phyloP scores from a whole-genome alignment of 2,329 filamentous ascomycete species.

The Bipolaris oryzae region DNA sequence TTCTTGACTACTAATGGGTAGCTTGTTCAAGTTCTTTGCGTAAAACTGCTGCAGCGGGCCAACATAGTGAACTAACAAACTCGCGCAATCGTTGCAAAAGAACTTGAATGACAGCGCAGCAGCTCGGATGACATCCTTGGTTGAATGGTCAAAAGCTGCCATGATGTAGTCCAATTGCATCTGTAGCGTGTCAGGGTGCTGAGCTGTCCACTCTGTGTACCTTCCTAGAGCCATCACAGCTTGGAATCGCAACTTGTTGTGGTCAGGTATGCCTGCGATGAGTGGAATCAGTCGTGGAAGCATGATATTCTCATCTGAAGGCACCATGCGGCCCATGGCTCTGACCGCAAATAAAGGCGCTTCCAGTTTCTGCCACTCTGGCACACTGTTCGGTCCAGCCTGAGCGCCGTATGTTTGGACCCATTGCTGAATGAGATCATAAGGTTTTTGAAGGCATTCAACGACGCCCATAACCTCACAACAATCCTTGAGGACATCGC shows the following conservation, averaged over 20 bases:
- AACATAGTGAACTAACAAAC: constrained; percentile 82
- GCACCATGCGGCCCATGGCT: constrained; percentile 95
- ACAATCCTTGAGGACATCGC: constrained; percentile 94
- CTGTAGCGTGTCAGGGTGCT: constrained; percentile 90
- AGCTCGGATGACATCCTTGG: constrained; percentile 87
- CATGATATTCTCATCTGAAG: constrained; percentile 83
- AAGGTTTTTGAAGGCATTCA: constrained; percentile 88
- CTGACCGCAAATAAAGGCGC: constrained; percentile 94
- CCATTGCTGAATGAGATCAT: constrained; percentile 85
- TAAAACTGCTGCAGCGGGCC: constrained; percentile 91
- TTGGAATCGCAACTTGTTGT: constrained; percentile 97
- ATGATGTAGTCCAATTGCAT: constrained; percentile 96
- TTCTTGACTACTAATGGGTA: constrained; percentile 87
- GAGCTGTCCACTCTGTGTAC: constrained; percentile 97
- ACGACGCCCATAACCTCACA: constrained; percentile 95
- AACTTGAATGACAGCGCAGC: constrained; percentile 95
- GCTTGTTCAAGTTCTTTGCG: constrained; percentile 81
- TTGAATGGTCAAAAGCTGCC: constrained; percentile 85
- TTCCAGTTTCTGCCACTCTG: constrained; percentile 95
- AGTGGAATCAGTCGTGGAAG: constrained; percentile 91
- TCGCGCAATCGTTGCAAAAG: constrained; percentile 93
- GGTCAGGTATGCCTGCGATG: constrained; percentile 89
- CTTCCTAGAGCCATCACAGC: constrained; percentile 96
- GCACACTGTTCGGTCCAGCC: constrained; percentile 75
- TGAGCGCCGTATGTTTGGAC: constrained; percentile 80